phyloP scores from a whole-genome alignment of 495 filamentous ascomycete species.

The Penicillium flavigenum region DNA sequence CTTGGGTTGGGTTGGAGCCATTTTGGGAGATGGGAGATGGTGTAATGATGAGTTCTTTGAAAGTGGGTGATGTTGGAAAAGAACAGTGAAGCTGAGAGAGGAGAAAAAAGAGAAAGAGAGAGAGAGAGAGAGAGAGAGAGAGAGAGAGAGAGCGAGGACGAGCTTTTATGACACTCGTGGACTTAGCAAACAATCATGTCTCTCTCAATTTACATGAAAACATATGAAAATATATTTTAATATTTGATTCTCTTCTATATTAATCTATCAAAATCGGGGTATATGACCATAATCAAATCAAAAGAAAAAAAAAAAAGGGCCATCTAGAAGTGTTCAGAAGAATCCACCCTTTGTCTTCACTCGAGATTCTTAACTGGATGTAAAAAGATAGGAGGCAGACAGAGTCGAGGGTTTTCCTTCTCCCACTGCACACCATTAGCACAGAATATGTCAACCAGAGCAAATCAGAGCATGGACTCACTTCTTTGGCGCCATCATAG shows the following conservation, averaged over 20 bases:
- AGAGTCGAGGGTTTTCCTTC: slow-evolving; percentile 47
- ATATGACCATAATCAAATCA: not conserved
- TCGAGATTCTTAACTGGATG: slow-evolving; percentile 53
- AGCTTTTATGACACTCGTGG: not conserved
- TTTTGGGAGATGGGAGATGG: not conserved
- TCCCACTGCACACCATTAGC: slow-evolving; percentile 45
- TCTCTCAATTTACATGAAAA: no score
- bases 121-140: not conserved
- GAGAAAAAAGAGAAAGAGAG: not conserved
- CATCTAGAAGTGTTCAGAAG: not conserved
- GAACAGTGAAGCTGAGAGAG: no score
- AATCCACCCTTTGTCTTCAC: not conserved
- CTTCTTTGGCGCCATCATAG: slow-evolving; percentile 48
- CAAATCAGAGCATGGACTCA: slow-evolving; percentile 9
- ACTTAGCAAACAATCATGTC: not conserved
- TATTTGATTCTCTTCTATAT: not conserved
- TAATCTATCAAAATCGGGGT: not conserved
- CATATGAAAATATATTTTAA: not conserved
- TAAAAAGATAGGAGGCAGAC: slow-evolving; percentile 56
- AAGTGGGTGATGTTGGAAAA: not conserved
- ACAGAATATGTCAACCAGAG: not conserved
- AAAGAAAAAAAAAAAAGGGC: no score
- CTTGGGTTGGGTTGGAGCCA: not conserved
- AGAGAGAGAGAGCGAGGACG: not conserved
- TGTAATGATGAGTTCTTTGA: not conserved